These are phyloP conservation scores for Rhizopus arrhizus DNA, from an alignment of 371 early-diverging fungal species.

Conservation along the genomic window DNA sequence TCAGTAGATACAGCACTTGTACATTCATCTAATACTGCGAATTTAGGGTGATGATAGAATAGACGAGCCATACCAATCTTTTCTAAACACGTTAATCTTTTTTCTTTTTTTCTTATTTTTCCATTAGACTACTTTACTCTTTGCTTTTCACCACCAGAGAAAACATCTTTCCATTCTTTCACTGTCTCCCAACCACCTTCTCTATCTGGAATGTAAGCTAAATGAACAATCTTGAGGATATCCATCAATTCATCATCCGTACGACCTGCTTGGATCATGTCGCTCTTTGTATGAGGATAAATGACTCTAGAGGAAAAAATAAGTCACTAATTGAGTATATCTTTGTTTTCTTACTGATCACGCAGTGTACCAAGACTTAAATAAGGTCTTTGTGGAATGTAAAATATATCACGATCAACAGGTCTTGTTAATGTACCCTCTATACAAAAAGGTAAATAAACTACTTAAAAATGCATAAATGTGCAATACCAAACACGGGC, in stretches of 20 bases:
- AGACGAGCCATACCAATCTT: constrained; percentile 74
- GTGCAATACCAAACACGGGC: constrained; percentile 70
- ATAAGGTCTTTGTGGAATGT: constrained; percentile 90
- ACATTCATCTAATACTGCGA: constrained; percentile 77
- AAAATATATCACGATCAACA: constrained; percentile 70
- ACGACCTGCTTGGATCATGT: constrained; percentile 73
- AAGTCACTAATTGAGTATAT: background rate
- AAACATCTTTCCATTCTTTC: constrained; percentile 91
- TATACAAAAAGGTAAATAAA: constrained; percentile 10
- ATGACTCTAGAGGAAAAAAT: constrained; percentile 55
- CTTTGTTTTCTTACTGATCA: constrained; percentile 66
- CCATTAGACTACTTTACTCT: constrained; percentile 51
- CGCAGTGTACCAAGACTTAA: constrained; percentile 82
- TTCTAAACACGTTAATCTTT: background rate
- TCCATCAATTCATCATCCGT: constrained; percentile 78
- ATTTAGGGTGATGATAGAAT: constrained; percentile 86
- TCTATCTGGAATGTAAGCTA: constrained; percentile 75
- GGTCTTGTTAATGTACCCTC: constrained; percentile 74
- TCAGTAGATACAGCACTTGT: constrained; percentile 88
- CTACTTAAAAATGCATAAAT: background rate
- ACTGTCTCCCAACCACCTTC: constrained; percentile 88
- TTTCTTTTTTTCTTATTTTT: background rate
- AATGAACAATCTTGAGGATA: constrained; percentile 72
- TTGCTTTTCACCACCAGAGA: constrained; percentile 92
- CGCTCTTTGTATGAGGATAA: constrained; percentile 83